Percentiles rank a stretch among this genome's conserved stretches.
phyloP scores from a whole-genome alignment of 495 filamentous ascomycete species.

The Barbatosphaeria neglecta region DNA sequence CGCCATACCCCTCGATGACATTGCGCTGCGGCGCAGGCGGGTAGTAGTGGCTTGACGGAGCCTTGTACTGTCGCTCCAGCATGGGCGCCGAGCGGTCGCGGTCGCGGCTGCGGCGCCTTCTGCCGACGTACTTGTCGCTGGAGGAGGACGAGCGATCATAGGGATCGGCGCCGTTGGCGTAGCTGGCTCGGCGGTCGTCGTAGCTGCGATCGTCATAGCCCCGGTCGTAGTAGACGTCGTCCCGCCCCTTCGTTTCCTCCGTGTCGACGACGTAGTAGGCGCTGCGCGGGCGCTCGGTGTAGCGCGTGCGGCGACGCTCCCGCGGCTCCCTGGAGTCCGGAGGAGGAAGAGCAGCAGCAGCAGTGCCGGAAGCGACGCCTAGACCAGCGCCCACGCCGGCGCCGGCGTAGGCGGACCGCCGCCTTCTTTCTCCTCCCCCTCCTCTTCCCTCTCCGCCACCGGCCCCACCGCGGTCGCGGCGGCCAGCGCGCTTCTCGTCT shows the following conservation, averaged over 20 bases:
- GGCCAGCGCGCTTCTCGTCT: not conserved
- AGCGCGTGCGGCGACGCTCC: not conserved
- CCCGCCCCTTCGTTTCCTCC: not conserved
- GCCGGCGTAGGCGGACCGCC: not conserved
- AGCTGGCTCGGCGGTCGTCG: not conserved
- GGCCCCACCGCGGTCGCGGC: not conserved
- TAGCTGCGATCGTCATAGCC: not conserved
- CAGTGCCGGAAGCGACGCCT: not conserved
- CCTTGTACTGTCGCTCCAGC: conserved; percentile 1
- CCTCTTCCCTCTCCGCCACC: not conserved
- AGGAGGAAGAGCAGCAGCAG: too few relatives aligned
- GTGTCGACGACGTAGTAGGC: not conserved
- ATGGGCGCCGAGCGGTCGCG: not conserved
- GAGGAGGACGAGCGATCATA: not conserved
- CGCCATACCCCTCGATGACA: not conserved
- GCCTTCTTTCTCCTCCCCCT: not conserved
- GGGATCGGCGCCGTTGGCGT: not conserved
- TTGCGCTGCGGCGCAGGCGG: conserved; percentile 5
- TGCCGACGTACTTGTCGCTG: not conserved
- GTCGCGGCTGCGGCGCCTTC: not conserved
- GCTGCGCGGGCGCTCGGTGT: not conserved
- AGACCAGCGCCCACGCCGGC: not conserved
- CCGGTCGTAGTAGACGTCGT: not conserved
- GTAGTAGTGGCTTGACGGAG: conserved; percentile 2
- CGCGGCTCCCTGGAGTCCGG: not conserved